These are phyloP conservation scores for Solanum sejunctum DNA, from an alignment of 257 asterid species.

Conservation along the genomic window DNA sequence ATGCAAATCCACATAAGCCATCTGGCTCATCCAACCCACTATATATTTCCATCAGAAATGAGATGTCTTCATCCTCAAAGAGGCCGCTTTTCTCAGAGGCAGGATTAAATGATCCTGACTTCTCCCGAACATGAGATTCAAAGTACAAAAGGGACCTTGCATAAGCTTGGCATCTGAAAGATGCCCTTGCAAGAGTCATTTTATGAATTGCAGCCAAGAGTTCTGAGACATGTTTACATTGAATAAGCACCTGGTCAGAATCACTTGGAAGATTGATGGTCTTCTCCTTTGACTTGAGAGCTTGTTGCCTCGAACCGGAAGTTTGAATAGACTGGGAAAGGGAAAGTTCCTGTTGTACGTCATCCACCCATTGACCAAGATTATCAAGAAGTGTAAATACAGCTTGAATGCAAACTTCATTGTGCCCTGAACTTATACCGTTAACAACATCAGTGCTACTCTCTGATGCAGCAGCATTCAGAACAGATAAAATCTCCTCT, in stretches of 20 bases:
- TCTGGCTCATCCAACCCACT: constrained; percentile 93
- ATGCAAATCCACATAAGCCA: constrained; percentile 91
- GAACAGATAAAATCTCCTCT: constrained; percentile 78
- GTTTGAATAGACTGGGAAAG: constrained; percentile 69
- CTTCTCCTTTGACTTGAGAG: constrained; percentile 49
- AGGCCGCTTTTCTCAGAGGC: constrained; percentile 75
- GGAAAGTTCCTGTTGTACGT: constrained; percentile 79
- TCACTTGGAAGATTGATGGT: constrained; percentile 19
- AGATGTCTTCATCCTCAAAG: constrained; percentile 84
- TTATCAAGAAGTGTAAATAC: constrained; percentile 91
- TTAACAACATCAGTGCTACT: constrained; percentile 28
- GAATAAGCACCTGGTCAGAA: constrained; percentile 53
- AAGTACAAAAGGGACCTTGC: constrained; percentile 88
- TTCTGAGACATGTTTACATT: constrained; percentile 72
- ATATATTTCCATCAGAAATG: constrained; percentile 81
- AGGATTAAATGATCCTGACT: constrained; percentile 87
- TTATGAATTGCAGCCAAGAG: constrained; percentile 86
- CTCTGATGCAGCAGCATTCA: constrained; percentile 68
- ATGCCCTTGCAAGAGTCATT: constrained; percentile 82
- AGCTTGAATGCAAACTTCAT: constrained; percentile 94
- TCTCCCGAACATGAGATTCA: constrained; percentile 76
- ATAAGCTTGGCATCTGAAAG: constrained; percentile 94
- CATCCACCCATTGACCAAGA: constrained; percentile 99
- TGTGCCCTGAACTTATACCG: constrained; percentile 61
- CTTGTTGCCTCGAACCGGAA: constrained; percentile 43